A percentile compares a stretch with the other conserved stretches of the same genome.
Conservation (phyloP, 225 moss, liverwort and hornwort genomes). For the Sphagnum contortum region DNA sequence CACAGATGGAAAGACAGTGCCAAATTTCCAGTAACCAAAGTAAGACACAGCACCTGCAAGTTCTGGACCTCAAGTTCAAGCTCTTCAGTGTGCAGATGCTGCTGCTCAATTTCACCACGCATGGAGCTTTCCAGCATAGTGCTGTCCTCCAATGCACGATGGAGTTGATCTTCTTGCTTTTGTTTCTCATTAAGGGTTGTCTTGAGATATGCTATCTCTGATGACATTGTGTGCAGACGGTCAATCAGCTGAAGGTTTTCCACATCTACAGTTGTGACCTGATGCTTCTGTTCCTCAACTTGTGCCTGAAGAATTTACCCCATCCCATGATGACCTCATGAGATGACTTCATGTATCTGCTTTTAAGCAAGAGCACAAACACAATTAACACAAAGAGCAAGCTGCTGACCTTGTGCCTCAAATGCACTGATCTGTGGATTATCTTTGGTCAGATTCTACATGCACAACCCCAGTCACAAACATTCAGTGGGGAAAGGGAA, state of each 20-base stretch:
- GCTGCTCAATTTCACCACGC: slow-evolving; percentile 87
- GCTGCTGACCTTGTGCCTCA: too few species aligned
- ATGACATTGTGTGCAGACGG: slow-evolving; percentile 89
- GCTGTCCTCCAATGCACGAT: slow-evolving; percentile 76
- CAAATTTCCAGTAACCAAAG: too few species aligned
- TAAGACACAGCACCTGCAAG: slow-evolving; percentile 47
- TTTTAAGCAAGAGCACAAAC: too few species aligned
- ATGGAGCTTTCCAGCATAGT: slow-evolving; percentile 85
- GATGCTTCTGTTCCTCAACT: slow-evolving; percentile 92
- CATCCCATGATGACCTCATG: slow-evolving; percentile 4
- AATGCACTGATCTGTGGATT: too few species aligned
- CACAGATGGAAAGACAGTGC: too few species aligned
- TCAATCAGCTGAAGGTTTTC: slow-evolving; percentile 98
- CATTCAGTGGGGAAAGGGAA: too few species aligned
- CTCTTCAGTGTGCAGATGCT: slow-evolving; percentile 65
- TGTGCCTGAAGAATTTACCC: slow-evolving; percentile 56
- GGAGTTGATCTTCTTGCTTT: slow-evolving; percentile 84
- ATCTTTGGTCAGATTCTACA: too few species aligned
- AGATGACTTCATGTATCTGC: not conserved
- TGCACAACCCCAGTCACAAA: too few species aligned
- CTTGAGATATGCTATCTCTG: slow-evolving; percentile 90
- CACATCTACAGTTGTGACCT: slow-evolving; percentile 86
- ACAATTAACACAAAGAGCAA: too few species aligned
- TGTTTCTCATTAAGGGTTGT: slow-evolving; percentile 66
- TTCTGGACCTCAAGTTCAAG: slow-evolving; percentile 63